These are phyloP conservation scores for Penicillium diatomitis DNA, from an alignment of 495 filamentous ascomycete genomes.

Conservation along the genomic window DNA sequence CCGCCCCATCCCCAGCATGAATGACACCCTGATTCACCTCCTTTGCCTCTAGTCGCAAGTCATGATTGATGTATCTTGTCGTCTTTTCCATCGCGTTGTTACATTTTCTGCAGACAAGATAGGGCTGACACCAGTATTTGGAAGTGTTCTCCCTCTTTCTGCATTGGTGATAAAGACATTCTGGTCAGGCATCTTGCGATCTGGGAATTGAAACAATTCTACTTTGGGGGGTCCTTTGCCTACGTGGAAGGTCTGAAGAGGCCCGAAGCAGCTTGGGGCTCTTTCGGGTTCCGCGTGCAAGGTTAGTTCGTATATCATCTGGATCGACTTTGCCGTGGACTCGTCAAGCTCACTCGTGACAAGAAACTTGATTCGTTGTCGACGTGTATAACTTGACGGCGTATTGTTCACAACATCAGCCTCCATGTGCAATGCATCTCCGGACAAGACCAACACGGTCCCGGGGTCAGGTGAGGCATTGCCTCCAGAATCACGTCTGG, in stretches of 20 bases:
- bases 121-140: background rate
- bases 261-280: background rate
- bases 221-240: background rate
- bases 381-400: too few species aligned
- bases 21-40: too few species aligned
- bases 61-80: too few species aligned
- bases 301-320: background rate
- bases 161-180: background rate
- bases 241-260: background rate
- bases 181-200: background rate
- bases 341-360: too few species aligned
- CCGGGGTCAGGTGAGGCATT: conserved; percentile 12
- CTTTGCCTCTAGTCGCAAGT: too few species aligned
- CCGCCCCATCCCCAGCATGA: too few species aligned
- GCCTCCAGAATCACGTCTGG: conserved; percentile 7
- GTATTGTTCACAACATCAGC: conserved; percentile 5
- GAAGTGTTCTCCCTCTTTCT: background rate
- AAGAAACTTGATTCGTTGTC: too few species aligned
- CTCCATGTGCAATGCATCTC: conserved; percentile 29
- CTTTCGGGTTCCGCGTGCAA: background rate
- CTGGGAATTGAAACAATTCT: background rate
- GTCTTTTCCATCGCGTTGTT: too few species aligned
- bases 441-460: conserved; percentile 16
- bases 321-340: background rate
- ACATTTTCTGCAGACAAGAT: too few species aligned